Percentiles rank a stretch among this genome's conserved stretches.
Conservation (phyloP, 2,329 filamentous ascomycete species). For the Byssothecium circinans region DNA sequence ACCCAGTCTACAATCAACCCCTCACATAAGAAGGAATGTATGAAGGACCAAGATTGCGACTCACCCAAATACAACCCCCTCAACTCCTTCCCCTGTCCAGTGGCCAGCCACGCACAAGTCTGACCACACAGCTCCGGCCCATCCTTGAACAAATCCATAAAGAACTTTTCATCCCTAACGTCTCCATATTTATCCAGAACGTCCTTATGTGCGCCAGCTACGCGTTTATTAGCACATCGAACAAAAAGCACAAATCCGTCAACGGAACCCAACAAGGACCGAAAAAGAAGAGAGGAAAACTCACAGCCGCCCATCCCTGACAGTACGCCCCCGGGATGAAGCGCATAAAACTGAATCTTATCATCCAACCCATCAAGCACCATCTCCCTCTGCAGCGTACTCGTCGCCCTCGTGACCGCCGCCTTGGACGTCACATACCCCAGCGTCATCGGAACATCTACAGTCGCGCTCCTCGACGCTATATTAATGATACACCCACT, state of each 20-base stretch:
- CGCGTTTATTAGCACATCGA: constrained; percentile 4
- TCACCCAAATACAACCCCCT: constrained; percentile 31
- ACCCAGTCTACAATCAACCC: background rate
- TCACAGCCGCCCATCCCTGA: constrained; percentile 31
- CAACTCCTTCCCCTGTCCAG: constrained; percentile 31
- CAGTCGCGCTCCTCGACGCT: constrained; percentile 29
- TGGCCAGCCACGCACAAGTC: constrained; percentile 32
- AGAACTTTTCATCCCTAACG: constrained; percentile 27
- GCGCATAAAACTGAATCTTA: constrained; percentile 30
- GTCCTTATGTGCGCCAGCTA: constrained; percentile 24
- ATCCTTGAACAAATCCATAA: constrained; percentile 32
- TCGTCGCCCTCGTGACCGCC: constrained; percentile 31
- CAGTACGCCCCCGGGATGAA: constrained; percentile 36
- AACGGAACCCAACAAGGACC: too few relatives aligned
- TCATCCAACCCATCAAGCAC: constrained; percentile 30
- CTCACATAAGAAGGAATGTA: too few relatives aligned
- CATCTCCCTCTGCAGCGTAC: constrained; percentile 36
- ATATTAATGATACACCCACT: constrained; percentile 37
- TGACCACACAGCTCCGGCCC: constrained; percentile 31
- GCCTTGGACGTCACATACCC: constrained; percentile 34
- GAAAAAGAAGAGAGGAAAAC: constrained; percentile 6
- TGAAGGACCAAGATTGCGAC: background rate
- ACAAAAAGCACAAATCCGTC: background rate
- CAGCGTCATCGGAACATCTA: constrained; percentile 36
- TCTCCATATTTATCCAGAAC: constrained; percentile 33